Conservation (phyloP, 1,284 basidiomycete species). For the Megacollybia platyphylla region DNA sequence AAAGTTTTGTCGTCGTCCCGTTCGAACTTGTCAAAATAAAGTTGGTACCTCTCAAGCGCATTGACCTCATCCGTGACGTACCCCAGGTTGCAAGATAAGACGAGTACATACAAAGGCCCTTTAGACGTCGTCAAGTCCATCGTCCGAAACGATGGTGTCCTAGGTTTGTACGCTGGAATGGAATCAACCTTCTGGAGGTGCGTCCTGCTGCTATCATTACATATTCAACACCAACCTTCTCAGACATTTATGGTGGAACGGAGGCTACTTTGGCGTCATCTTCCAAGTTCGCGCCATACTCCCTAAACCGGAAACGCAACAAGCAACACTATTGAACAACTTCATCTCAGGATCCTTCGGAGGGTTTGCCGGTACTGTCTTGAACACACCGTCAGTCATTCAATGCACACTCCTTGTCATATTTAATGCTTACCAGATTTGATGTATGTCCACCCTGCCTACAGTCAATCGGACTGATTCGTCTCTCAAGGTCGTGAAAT, state of each 20-base stretch:
- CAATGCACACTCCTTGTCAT: background rate
- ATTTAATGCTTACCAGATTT: slow-evolving; percentile 23
- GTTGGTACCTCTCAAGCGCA: slow-evolving; percentile 18
- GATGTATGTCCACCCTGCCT: slow-evolving; percentile 28
- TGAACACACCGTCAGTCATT: slow-evolving; percentile 64
- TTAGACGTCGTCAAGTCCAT: slow-evolving; percentile 82
- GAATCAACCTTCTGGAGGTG: slow-evolving; percentile 93
- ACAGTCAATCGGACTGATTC: background rate
- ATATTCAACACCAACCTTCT: background rate
- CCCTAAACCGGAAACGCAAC: slow-evolving; percentile 73
- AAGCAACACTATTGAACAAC: slow-evolving; percentile 78
- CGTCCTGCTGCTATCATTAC: slow-evolving; percentile 6
- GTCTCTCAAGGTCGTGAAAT: slow-evolving; percentile 76
- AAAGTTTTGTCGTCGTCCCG: slow-evolving; percentile 87
- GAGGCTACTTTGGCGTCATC: slow-evolving; percentile 90
- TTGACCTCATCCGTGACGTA: background rate
- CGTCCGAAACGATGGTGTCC: slow-evolving; percentile 62
- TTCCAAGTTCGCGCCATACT: slow-evolving; percentile 71
- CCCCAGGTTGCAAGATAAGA: slow-evolving; percentile 79
- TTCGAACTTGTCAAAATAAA: slow-evolving; percentile 97
- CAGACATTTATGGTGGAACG: slow-evolving; percentile 84
- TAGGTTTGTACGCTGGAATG: slow-evolving; percentile 88
- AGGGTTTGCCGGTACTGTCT: slow-evolving; percentile 76
- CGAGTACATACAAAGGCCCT: slow-evolving; percentile 80
- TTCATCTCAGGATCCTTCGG: slow-evolving; percentile 85